phyloP scores from a whole-genome alignment of 2,329 filamentous ascomycete genomes.

The Fusarium siculi region DNA sequence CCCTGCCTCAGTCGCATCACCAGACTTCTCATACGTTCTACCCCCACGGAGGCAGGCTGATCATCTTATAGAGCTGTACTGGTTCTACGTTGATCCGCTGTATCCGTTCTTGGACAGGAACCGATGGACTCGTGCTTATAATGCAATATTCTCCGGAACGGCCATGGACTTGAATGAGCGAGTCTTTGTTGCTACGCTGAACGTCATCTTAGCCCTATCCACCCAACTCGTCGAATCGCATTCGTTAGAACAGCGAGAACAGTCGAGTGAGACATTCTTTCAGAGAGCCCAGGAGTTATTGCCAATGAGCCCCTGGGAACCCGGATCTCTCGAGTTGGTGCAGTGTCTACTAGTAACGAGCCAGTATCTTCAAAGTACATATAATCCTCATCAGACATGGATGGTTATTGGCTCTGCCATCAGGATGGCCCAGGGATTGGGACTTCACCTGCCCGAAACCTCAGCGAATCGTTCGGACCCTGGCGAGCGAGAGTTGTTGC shows the following conservation, averaged over 20 bases:
- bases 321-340: conserved; percentile 55
- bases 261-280: conserved; percentile 55
- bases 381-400: conserved; percentile 60
- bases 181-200: conserved; percentile 57
- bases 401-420: conserved; percentile 59
- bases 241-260: conserved; percentile 52
- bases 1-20: conserved; percentile 20
- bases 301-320: conserved; percentile 55
- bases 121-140: conserved; percentile 52
- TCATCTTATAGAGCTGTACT: conserved; percentile 57
- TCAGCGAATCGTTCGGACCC: conserved; percentile 38
- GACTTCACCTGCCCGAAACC: conserved; percentile 56
- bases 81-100: conserved; percentile 57
- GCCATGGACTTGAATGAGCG: conserved; percentile 52
- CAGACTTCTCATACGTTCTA: conserved; percentile 52
- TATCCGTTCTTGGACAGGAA: conserved; percentile 57
- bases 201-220: conserved; percentile 58
- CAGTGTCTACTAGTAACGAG: conserved; percentile 60
- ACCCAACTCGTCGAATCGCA: conserved; percentile 56
- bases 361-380: conserved; percentile 61
- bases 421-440: conserved; percentile 58
- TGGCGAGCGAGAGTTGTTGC: conserved; percentile 42
- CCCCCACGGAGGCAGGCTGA: conserved; percentile 58
- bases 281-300: conserved; percentile 55
- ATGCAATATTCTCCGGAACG: conserved; percentile 53